These are phyloP conservation scores for Penicillium parvum DNA, from an alignment of 495 filamentous ascomycete species.

Conservation along the genomic window DNA sequence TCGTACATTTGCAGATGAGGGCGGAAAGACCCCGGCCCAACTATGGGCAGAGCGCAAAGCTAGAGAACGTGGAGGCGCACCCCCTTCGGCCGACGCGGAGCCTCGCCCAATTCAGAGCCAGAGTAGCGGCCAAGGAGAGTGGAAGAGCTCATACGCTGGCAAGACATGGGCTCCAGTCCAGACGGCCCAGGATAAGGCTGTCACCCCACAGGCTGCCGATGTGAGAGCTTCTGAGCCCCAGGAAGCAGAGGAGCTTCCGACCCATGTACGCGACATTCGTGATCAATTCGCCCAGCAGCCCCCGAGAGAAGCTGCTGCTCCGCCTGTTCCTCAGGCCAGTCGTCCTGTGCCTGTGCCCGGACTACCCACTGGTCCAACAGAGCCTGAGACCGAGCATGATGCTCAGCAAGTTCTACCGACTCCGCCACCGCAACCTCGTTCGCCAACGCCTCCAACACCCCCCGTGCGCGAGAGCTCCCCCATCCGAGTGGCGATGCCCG, in stretches of 20 bases:
- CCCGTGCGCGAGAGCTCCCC: conserved; percentile 60
- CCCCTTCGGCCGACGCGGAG: conserved; percentile 31
- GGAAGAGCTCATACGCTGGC: conserved; percentile 85
- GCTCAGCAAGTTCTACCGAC: conserved; percentile 39
- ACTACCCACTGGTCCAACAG: conserved; percentile 56
- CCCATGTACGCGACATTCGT: conserved; percentile 62
- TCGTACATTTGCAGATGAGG: conserved; percentile 88
- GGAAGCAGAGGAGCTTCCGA: conserved; percentile 47
- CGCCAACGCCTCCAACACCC: conserved; percentile 58
- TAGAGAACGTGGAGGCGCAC: conserved; percentile 58
- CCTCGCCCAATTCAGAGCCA: conserved; percentile 56
- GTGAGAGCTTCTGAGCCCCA: conserved; percentile 45
- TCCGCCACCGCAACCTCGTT: conserved; percentile 56
- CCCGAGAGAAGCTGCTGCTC: conserved; percentile 30
- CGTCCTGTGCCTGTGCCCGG: conserved; percentile 67
- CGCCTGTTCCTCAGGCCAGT: conserved; percentile 32
- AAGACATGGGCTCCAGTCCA: conserved; percentile 85
- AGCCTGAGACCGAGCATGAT: conserved; percentile 46
- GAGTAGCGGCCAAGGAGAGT: conserved; percentile 64
- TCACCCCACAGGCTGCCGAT: conserved; percentile 55
- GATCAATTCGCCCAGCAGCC: conserved; percentile 71
- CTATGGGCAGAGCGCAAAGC: conserved; percentile 97
- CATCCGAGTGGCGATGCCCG: conserved; percentile 82
- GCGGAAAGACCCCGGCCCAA: conserved; percentile 94
- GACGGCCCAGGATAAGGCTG: conserved; percentile 61